Conservation (phyloP, 2,329 filamentous ascomycete species). For the Hymenoscyphus scutula region DNA sequence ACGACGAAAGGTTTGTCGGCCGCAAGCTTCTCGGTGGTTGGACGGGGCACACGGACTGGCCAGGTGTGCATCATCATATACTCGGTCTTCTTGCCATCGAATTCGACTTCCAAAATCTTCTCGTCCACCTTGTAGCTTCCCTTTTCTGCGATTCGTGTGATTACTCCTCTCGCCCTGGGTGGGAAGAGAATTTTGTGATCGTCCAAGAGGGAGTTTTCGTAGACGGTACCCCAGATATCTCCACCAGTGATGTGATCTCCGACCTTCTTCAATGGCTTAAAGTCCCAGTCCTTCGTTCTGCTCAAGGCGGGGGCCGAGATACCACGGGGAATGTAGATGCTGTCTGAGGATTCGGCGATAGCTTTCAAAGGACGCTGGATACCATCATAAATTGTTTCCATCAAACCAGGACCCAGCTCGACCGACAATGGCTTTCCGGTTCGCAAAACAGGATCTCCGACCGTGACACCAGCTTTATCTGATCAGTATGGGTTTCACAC, state of each 20-base stretch:
- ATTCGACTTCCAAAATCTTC: constrained; percentile 93
- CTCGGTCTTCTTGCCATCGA: constrained; percentile 91
- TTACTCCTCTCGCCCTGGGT: constrained; percentile 84
- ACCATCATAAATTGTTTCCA: constrained; percentile 99
- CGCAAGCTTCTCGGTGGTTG: constrained; percentile 85
- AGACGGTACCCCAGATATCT: constrained; percentile 92
- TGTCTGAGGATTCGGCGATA: constrained; percentile 73
- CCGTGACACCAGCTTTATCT: constrained; percentile 80
- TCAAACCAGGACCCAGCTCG: constrained; percentile 91
- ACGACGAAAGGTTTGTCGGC: constrained; percentile 91
- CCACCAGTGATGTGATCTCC: constrained; percentile 96
- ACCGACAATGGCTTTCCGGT: constrained; percentile 96
- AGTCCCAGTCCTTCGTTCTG: constrained; percentile 93
- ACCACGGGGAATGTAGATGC: constrained; percentile 97
- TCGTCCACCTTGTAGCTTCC: constrained; percentile 92
- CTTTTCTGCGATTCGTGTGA: constrained; percentile 85
- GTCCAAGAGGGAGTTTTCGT: constrained; percentile 91
- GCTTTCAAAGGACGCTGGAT: constrained; percentile 91
- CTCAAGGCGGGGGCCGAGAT: constrained; percentile 85
- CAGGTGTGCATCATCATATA: constrained; percentile 98
- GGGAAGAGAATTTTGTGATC: constrained; percentile 93
- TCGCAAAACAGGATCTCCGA: constrained; percentile 86
- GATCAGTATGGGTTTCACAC: constrained; percentile 24
- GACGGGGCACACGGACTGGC: constrained; percentile 94
- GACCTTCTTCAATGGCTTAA: constrained; percentile 86